Base-by-base conservation (phyloP, 352 stramenopile genomes). In the Phytophthora lateralis region DNA sequence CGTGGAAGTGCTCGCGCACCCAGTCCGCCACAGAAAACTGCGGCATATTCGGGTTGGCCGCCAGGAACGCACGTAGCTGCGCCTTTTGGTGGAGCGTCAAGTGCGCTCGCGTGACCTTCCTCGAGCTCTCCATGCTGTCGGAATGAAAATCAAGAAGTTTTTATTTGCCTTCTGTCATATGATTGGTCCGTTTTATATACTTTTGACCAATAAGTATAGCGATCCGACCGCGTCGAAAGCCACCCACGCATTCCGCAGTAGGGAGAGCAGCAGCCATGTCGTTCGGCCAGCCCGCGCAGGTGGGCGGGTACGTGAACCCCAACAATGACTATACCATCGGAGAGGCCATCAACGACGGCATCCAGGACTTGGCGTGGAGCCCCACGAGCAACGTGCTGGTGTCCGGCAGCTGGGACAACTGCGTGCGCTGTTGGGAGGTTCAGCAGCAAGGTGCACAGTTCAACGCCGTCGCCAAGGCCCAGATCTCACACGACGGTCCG, bases 401-500 rank as follows among this genome's bases (percentile, higher is more conserved):
- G 29, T 76, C 80, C 7, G 85, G 81, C 48, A 91, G 80, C 63
- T 94, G 85, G 85, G 83, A 94, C 71, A 94, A 94, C 60, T 69
- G 78, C 18, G 85, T 94, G 63, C 85, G 82, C 35, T 94, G 83
- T 69, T 94, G 85, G 85, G 82, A 94, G 58, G 81, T 94, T 34
- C 81, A 94, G 64, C 76, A 90, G 63, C 69, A 85, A 61, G 75
- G 72, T 34, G 75, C 66, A 29, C 76, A 90, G 66, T 88, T 94
- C 66, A 85, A 92, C 52, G 81, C 82, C 15, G 76, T 86, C 30
- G 76, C 83, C 39, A 89, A 93, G 70, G 88, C 88, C 20, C 78
- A 91, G 64, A 97, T 91, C 78, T 88, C 78, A 44, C 85, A 97
- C 74, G 85, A 96, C n/a, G 85, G 78, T 1, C 93, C 95, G 0